phyloP scores from a whole-genome alignment of 2,329 filamentous ascomycete species.

The Xylariomycetidae sp. region DNA sequence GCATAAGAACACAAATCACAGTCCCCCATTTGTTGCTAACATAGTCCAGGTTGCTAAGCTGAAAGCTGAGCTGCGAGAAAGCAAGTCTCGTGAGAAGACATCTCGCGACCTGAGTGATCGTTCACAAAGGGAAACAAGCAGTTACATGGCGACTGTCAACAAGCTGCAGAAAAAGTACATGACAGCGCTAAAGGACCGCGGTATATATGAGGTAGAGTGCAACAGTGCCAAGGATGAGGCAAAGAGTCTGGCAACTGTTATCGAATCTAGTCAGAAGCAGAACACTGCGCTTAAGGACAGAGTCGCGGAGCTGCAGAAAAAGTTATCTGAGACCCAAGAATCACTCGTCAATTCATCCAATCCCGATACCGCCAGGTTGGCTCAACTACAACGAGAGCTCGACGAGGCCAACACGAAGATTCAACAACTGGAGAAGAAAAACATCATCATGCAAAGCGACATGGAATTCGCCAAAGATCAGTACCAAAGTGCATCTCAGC shows the following conservation, averaged over 20 bases:
- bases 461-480: slow-evolving; percentile 52
- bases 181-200: slow-evolving; percentile 32
- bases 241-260: slow-evolving; percentile 26
- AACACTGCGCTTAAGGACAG: slow-evolving; percentile 34
- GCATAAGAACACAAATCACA: background rate
- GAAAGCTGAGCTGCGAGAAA: slow-evolving; percentile 30
- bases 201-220: slow-evolving; percentile 39
- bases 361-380: slow-evolving; percentile 34
- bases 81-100: slow-evolving; percentile 27
- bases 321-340: slow-evolving; percentile 30
- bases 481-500: slow-evolving; percentile 55
- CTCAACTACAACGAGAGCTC: slow-evolving; percentile 36
- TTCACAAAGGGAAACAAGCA: slow-evolving; percentile 42
- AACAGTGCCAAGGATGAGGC: slow-evolving; percentile 32
- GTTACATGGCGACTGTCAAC: slow-evolving; percentile 39
- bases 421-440: slow-evolving; percentile 34
- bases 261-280: slow-evolving; percentile 33
- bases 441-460: slow-evolving; percentile 35
- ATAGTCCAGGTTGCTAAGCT: slow-evolving; percentile 31
- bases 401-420: slow-evolving; percentile 35
- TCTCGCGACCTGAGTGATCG: slow-evolving; percentile 38
- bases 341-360: slow-evolving; percentile 31
- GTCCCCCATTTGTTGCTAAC: slow-evolving; percentile 12
- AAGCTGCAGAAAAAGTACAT: slow-evolving; percentile 43
- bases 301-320: slow-evolving; percentile 30